Conservation (phyloP, 192 early-diverging fungal species). For the Hyaloraphidium curvatum region DNA sequence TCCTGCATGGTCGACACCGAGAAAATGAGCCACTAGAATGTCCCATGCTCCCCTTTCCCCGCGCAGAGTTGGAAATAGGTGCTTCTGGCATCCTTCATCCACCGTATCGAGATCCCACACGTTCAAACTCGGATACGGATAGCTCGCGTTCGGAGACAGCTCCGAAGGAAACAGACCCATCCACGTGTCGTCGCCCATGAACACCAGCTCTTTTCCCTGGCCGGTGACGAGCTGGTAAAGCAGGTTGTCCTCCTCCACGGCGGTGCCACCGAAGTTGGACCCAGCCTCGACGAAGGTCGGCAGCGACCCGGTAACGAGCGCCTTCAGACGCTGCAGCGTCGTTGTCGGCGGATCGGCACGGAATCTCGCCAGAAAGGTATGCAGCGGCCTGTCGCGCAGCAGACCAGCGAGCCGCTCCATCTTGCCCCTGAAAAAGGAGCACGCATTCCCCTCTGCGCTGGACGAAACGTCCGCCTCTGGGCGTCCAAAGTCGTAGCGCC, state of each 20-base stretch:
- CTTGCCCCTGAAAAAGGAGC: conserved; percentile 18
- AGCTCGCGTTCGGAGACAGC: conserved; percentile 22
- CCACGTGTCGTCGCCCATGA: conserved; percentile 30
- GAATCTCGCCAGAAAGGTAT: conserved; percentile 45
- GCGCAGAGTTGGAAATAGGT: conserved; percentile 30
- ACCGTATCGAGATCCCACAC: conserved; percentile 86
- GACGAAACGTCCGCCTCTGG: conserved; percentile 12
- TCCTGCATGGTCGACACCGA: conserved; percentile 93
- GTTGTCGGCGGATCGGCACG: conserved; percentile 62
- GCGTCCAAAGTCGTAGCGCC: conserved; percentile 35
- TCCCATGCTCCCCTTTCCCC: conserved; percentile 38
- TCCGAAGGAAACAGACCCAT: conserved; percentile 34
- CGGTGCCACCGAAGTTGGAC: conserved; percentile 59
- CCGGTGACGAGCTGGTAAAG: conserved; percentile 31
- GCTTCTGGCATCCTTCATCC: conserved; percentile 60
- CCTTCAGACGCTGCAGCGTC: conserved; percentile 65
- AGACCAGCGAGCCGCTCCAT: conserved; percentile 32
- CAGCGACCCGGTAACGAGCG: conserved; percentile 55
- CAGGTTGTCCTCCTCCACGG: conserved; percentile 63
- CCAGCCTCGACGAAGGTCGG: conserved; percentile 68
- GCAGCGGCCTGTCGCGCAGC: conserved; percentile 25
- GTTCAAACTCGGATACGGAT: conserved; percentile 32
- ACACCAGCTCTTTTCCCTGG: conserved; percentile 9
- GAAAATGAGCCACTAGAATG: conserved; percentile 71
- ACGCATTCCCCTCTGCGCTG: background rate